Evolutionary conservation across 192 early-diverging fungal genomes (phyloP).

Genomic region (Podila horticola): DNA sequence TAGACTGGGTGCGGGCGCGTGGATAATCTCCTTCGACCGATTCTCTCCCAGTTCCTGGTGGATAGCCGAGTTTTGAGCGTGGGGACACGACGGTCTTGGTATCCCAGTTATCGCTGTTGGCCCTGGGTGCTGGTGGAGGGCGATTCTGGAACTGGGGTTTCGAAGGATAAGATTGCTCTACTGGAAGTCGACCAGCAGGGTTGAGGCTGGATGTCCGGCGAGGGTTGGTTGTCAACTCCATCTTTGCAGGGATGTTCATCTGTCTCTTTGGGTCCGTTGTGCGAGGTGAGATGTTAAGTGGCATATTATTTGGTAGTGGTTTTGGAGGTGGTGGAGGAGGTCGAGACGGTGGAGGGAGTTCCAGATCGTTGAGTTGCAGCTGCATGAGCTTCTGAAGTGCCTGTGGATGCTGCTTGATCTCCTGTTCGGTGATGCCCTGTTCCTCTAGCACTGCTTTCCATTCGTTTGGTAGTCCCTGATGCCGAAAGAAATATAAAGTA

Average conservation of each 20-base stretch:
- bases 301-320: constrained; percentile 27
- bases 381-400: constrained; percentile 60
- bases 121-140: constrained; percentile 10
- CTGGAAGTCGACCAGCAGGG: constrained; percentile 21
- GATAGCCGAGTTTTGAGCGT: constrained; percentile 13
- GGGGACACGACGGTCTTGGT: constrained; percentile 28
- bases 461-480: constrained; percentile 57
- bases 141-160: constrained; percentile 8
- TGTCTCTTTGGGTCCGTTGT: constrained; percentile 14
- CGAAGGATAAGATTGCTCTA: constrained; percentile 16
- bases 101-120: constrained; percentile 36
- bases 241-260: constrained; percentile 7
- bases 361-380: constrained; percentile 54
- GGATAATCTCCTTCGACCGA: constrained; percentile 13
- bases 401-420: constrained; percentile 55
- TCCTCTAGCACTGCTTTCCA: constrained; percentile 57
- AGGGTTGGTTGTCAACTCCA: constrained; percentile 20
- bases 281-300: neutral
- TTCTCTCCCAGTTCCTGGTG: constrained; percentile 26
- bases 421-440: constrained; percentile 59
- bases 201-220: constrained; percentile 41
- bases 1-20: constrained; percentile 27
- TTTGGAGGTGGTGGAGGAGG: constrained; percentile 34
- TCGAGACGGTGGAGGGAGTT: constrained; percentile 47
- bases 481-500: neutral